phyloP scores from a whole-genome alignment of 1,284 basidiomycete species.

The Heterobasidion parviporum region DNA sequence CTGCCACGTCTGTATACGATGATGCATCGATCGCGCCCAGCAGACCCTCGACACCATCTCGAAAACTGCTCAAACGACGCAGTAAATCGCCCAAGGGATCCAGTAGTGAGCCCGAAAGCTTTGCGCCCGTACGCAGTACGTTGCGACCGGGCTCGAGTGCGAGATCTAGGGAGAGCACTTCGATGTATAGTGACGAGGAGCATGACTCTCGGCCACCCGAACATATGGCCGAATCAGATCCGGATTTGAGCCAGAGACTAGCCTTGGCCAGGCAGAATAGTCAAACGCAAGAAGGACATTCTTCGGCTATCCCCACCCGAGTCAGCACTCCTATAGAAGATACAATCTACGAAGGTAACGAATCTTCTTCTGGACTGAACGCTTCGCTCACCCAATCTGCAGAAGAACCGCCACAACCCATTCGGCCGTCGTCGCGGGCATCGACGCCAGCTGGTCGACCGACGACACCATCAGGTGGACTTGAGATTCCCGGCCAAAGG shows the following conservation, averaged over 20 bases:
- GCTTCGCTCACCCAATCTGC: conserved; percentile 6
- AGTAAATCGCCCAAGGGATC: conserved; percentile 44
- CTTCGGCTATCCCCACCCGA: conserved; percentile 26
- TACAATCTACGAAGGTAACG: conserved; percentile 67
- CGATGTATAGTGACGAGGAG: conserved; percentile 25
- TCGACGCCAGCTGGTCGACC: conserved; percentile 32
- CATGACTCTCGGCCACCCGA: conserved; percentile 18
- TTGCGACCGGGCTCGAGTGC: conserved; percentile 29
- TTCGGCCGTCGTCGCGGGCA: conserved; percentile 46
- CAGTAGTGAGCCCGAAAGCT: conserved; percentile 35
- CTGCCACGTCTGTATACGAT: conserved; percentile 50
- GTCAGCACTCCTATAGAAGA: conserved; percentile 44
- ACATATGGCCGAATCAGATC: conserved; percentile 55
- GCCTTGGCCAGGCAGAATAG: conserved; percentile 78
- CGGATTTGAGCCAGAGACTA: conserved; percentile 63
- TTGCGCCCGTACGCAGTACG: conserved; percentile 12
- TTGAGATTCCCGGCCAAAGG: conserved; percentile 9
- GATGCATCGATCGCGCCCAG: conserved; percentile 45
- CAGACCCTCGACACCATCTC: conserved; percentile 38
- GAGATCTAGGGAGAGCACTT: conserved; percentile 21
- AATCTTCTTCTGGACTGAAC: background rate
- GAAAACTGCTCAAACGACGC: conserved; percentile 41
- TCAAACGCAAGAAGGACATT: conserved; percentile 55
- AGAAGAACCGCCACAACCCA: conserved; percentile 54
- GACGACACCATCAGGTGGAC: conserved; percentile 15